Base-by-base conservation (phyloP, 2,329 filamentous ascomycete species). In the Cytospora schulzeri region DNA sequence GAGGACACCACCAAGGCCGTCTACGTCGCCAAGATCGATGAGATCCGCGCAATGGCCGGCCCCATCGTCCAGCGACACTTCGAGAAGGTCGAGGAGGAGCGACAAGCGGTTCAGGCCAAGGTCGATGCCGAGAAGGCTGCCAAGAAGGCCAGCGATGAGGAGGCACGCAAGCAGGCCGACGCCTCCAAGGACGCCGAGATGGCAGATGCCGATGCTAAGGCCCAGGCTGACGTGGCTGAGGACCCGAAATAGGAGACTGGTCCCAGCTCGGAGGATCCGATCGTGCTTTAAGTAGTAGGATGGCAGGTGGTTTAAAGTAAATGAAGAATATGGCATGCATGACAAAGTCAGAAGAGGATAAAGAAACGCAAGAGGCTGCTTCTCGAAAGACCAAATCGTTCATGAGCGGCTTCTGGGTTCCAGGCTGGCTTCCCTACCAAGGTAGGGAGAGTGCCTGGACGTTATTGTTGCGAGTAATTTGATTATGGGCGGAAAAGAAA, bases 11-110 rank as follows among this genome's bases (percentile, higher is more conserved):
- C 91, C 73, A 98, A 98, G 85, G 93, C 91, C 62, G 86, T 95
- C 73, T 99, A 99, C 80, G 82, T 96, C 67, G 86, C 92, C 80
- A 99, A 98, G 87, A 89, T 95, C 78, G 95, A 98, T 68, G 95
- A 99, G 78, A 93, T 99, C 77, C 91, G 92, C 71, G 88, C 91
- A 70, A 85, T 97, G 73, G 91, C 93, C 55, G 95, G 93, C 19
- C 94, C 95, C 65, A 92, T 99, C 74, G 87, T 93, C 69, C 93
- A 97, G 82, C 91, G 94, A 71, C 92, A 97, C 85, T 93, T 94
- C 76, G 95, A 99, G 78, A 97, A 97, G 83, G 81, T 93, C 69
- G 92, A 97, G 79, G 87, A 88, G 67, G 92, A 97, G 80, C 90
- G 93, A 70, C 87, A 91, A 75, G 91, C 89, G 24, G 78, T 89